Evolutionary conservation across 2,329 filamentous ascomycete genomes (phyloP).

Genomic region (Tolypocladium paradoxum): DNA sequence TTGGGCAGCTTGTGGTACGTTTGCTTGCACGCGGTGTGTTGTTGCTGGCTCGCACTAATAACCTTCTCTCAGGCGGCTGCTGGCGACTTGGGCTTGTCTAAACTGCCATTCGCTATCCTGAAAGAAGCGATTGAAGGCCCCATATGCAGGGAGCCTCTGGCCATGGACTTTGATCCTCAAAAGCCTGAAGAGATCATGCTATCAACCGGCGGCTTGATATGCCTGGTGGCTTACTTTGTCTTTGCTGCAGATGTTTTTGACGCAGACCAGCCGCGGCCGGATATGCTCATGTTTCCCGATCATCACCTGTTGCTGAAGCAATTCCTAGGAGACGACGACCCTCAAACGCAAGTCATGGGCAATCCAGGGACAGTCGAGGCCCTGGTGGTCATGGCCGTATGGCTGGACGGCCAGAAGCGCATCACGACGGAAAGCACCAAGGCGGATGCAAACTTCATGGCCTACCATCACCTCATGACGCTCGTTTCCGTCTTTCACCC

Average conservation of each 20-base stretch:
- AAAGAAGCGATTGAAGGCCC: slow-evolving; percentile 31
- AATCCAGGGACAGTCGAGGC: slow-evolving; percentile 48
- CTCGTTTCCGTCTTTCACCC: slow-evolving; percentile 48
- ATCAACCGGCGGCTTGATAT: slow-evolving; percentile 47
- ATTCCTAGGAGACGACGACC: slow-evolving; percentile 40
- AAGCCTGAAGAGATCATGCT: slow-evolving; percentile 42
- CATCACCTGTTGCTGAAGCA: slow-evolving; percentile 42
- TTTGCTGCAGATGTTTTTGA: slow-evolving; percentile 53
- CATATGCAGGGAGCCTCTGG: slow-evolving; percentile 33
- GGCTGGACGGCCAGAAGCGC: slow-evolving; percentile 41
- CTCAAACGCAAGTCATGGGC: slow-evolving; percentile 35
- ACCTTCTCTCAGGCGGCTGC: slow-evolving; percentile 43
- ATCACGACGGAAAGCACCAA: slow-evolving; percentile 18
- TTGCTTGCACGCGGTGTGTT: background rate
- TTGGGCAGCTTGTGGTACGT: slow-evolving; percentile 62
- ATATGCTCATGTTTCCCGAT: slow-evolving; percentile 49
- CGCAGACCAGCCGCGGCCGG: slow-evolving; percentile 40
- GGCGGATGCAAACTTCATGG: slow-evolving; percentile 39
- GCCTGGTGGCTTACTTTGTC: slow-evolving; percentile 50
- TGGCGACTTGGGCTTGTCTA: slow-evolving; percentile 46
- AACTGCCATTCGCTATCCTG: slow-evolving; percentile 34
- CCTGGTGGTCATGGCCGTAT: slow-evolving; percentile 48
- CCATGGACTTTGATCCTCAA: slow-evolving; percentile 31
- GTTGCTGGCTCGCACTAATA: slow-evolving; percentile 2
- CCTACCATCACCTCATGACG: slow-evolving; percentile 49